phyloP scores from a whole-genome alignment of 768 basidiomycete species.

The Erythrobasidium yunnanense region DNA sequence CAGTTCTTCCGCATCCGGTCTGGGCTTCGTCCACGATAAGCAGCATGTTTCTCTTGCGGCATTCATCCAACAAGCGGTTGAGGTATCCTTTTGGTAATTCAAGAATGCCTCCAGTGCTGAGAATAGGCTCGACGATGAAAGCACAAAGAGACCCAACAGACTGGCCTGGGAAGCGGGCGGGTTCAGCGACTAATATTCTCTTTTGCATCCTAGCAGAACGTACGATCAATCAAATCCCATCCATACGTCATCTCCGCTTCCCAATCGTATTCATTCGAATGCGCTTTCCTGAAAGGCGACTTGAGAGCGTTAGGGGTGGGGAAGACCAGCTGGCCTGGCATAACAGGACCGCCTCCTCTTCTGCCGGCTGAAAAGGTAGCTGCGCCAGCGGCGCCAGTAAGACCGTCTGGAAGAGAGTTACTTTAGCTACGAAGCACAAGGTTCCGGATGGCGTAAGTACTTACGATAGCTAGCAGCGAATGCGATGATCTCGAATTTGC shows the following conservation, averaged over 20 bases:
- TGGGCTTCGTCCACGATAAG: slow-evolving; percentile 39
- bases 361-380: slow-evolving; percentile 10
- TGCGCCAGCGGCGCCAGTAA: slow-evolving; percentile 6
- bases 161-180: slow-evolving; percentile 34
- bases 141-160: slow-evolving; percentile 31
- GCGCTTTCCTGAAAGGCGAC: slow-evolving; percentile 33
- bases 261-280: slow-evolving; percentile 38
- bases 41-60: slow-evolving; percentile 36
- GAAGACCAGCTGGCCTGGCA: slow-evolving; percentile 20
- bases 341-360: not conserved
- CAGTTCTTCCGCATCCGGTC: slow-evolving; percentile 33
- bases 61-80: slow-evolving; percentile 33
- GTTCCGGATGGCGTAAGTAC: slow-evolving; percentile 27
- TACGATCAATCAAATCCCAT: slow-evolving; percentile 36
- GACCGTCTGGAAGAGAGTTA: slow-evolving; percentile 11
- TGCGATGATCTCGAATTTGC: slow-evolving; percentile 35
- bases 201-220: not conserved
- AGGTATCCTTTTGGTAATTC: slow-evolving; percentile 37
- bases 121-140: slow-evolving; percentile 37
- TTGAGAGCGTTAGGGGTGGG: slow-evolving; percentile 33
- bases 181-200: no score
- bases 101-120: slow-evolving; percentile 37
- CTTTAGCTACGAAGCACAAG: slow-evolving; percentile 11
- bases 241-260: slow-evolving; percentile 36
- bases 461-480: slow-evolving; percentile 35